Evolutionary conservation across 1,139 yeast species (phyloP), one percentile per base, ranked within the genome.

Genomic region (Spathaspora sp.): DNA sequence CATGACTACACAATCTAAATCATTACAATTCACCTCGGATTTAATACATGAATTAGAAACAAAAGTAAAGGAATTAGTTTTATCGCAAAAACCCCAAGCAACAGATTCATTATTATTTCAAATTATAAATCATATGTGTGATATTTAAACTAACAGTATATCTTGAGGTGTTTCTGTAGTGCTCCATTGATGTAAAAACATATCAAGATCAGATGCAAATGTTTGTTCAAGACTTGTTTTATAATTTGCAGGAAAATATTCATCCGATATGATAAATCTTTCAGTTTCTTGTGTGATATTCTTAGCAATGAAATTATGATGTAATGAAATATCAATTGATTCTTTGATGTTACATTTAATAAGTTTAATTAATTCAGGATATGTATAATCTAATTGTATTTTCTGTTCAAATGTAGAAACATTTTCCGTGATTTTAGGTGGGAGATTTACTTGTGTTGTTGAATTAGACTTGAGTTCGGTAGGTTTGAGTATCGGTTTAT

Each of bases 141-240:
- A 48, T 31, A 20, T 47, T 36, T 50, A 45, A 29, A 43, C 41
- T 24, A 42, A n/a, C n/a, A 29, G 16, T 25, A 13, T 34, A 34
- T 16, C 6, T 18, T 34, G 39, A 15, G 13, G 16, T 17, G 17
- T n/a, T 13, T 17, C 15, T n/a, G n/a, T n/a, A n/a, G 17, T 20
- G 39, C 11, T 11, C 39, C 39, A 37, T 10, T 17, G 25, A 7
- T 37, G 8, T 45, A 65, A 62, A 46, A 64, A 65, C 39, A 50
- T 40, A 51, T 66, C 70, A 17, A 66, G 56, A 43, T 64, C 69
- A 25, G 55, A 55, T 27, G 64, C 52, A 38, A 38, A 29, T 10
- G 46, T 23, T 24, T 23, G n/a, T n/a, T 15, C 26, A 11, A 25
- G 17, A 18, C 38, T 15, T 10, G 33, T 33, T 16, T 36, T 38